These are phyloP conservation scores for Pichia sp. DNA, from an alignment of 1,139 yeast species.

Conservation along the genomic window DNA sequence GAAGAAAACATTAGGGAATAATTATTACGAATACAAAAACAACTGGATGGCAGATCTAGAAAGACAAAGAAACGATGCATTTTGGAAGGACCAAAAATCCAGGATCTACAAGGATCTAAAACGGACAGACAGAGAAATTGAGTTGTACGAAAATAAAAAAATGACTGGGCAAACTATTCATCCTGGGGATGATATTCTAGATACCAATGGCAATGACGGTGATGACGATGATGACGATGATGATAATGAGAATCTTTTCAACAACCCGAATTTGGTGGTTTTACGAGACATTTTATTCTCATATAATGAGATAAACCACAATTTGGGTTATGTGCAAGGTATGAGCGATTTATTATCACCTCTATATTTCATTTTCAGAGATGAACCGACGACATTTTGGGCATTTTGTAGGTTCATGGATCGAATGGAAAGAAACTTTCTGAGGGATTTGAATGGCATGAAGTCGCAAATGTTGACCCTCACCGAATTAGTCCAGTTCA, in stretches of 20 bases:
- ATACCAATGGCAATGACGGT: constrained; percentile 43
- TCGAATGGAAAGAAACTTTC: constrained; percentile 89
- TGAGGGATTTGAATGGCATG: constrained; percentile 91
- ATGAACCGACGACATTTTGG: constrained; percentile 84
- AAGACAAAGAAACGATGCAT: constrained; percentile 56
- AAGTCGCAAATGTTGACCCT: constrained; percentile 79
- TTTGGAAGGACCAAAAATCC: constrained; percentile 83
- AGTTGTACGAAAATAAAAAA: constrained; percentile 45
- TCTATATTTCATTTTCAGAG: constrained; percentile 69
- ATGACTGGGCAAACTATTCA: background rate
- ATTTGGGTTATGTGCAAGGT: constrained; percentile 95
- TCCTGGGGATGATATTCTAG: constrained; percentile 38
- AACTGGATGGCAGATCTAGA: constrained; percentile 65
- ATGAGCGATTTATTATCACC: constrained; percentile 95
- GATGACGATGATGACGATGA: constrained; percentile 36
- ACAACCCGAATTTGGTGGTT: constrained; percentile 63
- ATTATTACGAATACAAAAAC: constrained; percentile 63
- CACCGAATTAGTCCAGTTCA: constrained; percentile 78
- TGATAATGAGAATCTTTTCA: constrained; percentile 43
- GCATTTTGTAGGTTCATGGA: constrained; percentile 87
- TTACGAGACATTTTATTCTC: constrained; percentile 80
- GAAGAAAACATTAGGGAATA: constrained; percentile 52
- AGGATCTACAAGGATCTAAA: constrained; percentile 92
- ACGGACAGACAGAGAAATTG: constrained; percentile 79
- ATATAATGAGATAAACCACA: constrained; percentile 76